phyloP scores from a whole-genome alignment of 257 asterid genomes.

The Scutellaria barbata region DNA sequence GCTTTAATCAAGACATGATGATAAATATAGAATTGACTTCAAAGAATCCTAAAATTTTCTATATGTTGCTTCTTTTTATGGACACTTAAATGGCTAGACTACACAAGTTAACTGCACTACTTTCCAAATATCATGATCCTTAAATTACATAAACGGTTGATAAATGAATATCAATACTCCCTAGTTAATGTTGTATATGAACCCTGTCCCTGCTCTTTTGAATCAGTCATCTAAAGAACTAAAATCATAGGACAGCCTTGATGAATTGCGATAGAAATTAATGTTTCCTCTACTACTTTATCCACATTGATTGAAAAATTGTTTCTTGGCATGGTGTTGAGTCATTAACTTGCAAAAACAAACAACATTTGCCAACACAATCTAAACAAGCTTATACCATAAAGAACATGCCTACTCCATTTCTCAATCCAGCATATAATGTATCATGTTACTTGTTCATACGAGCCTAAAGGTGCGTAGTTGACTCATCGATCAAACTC shows the following conservation, averaged over 20 bases:
- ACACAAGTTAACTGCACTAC: background rate
- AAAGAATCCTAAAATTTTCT: background rate
- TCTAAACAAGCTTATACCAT: background rate
- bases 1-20: background rate
- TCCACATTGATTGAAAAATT: background rate
- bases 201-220: background rate
- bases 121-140: constrained; percentile 1
- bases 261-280: constrained; percentile 2
- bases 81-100: constrained; percentile 14
- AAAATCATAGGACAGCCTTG: constrained; percentile 7
- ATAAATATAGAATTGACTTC: background rate
- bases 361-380: constrained; percentile 4
- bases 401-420: constrained; percentile 14
- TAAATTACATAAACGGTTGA: constrained; percentile 1
- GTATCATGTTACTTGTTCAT: background rate
- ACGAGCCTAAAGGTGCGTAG: background rate
- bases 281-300: background rate
- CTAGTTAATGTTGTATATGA: background rate
- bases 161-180: background rate
- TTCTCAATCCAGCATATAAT: background rate
- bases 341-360: background rate
- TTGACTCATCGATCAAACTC: constrained; percentile 15
- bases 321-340: background rate
- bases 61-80: background rate
- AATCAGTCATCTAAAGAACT: background rate